phyloP scores from a whole-genome alignment of 2,329 filamentous ascomycete genomes.

The Cladophialophora psammophila region DNA sequence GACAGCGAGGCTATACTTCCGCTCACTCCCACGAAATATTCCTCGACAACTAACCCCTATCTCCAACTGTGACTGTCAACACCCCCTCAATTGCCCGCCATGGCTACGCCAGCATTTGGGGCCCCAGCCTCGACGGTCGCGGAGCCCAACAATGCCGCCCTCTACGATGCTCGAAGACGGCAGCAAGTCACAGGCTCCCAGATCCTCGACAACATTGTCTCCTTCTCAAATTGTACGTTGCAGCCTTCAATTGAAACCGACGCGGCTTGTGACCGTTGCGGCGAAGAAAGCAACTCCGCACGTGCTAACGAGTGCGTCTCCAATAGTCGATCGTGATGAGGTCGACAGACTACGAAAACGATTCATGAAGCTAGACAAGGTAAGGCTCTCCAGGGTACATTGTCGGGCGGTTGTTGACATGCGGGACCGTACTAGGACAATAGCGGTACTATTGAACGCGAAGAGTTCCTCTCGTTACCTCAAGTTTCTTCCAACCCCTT shows the following conservation, averaged over 20 bases:
- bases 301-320: conserved; percentile 27
- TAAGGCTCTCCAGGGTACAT: conserved; percentile 47
- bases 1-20: neutral
- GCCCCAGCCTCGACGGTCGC: conserved; percentile 47
- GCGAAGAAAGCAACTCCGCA: conserved; percentile 6
- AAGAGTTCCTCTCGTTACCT: conserved; percentile 95
- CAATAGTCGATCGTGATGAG: conserved; percentile 90
- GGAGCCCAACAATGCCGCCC: conserved; percentile 53
- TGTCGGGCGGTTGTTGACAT: conserved; percentile 1
- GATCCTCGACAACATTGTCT: conserved; percentile 94
- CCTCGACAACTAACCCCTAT: neutral
- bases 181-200: conserved; percentile 61
- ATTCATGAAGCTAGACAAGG: conserved; percentile 99
- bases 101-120: conserved; percentile 53
- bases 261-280: neutral
- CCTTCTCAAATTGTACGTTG: conserved; percentile 88
- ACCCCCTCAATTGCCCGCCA: conserved; percentile 40
- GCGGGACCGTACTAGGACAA: conserved; percentile 71
- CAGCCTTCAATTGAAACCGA: neutral
- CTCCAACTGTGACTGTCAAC: neutral
- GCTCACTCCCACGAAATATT: neutral
- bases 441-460: conserved; percentile 96
- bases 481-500: conserved; percentile 98
- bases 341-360: conserved; percentile 94
- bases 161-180: conserved; percentile 54